Evolutionary conservation across 2,329 filamentous ascomycete genomes (phyloP), one percentile per base, ranked within the genome.

Genomic region (Sordariomycetes sp.): DNA sequence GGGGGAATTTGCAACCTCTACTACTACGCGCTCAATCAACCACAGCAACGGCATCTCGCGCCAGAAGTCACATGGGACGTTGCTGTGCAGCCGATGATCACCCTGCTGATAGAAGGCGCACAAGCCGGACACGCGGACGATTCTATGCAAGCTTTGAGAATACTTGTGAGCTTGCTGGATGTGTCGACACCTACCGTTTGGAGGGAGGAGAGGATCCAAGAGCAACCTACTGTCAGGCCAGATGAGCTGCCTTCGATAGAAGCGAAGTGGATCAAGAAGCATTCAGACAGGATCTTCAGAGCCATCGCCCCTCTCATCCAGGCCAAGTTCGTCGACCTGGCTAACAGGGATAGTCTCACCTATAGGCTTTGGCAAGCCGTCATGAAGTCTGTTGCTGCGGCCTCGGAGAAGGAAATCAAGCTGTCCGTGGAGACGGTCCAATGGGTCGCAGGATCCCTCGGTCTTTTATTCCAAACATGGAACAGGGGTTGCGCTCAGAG

Each of bases 211-310:
- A 78, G 79, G 33, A 79, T 85, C 8, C 66, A 77, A 38, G 74
- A 82, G 15, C 57, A 60, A 12, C 62, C 72, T 4, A 56, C 79
- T 21, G 59, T 77, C 34, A 71, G 66, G 33, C 68, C 79, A 0
- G 75, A 79, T n/a, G 86, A 95, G 39, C 64, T 98, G n/a, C 84
- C 87, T 6, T 65, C 79, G 6, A 63, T 96, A 6, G 87, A 96
- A 48, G 69, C 83, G 5, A 86, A 82, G 63, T 98, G 92, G 92
- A 68, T 93, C 10, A 75, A 90, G 34, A 80, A 75, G 38, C 86
- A 85, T 40, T 64, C 82, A 5, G 51, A 63, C 2, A 69, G 67
- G 28, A 69, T 95, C 5, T 72, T 94, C 21, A 56, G 69, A 4
- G 62, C 81, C 8, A 69, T 79, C 7, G 63, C 63, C 5, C 70